Evolutionary conservation across 1,284 basidiomycete species (phyloP).

Genomic region (Albatrellus sp.): DNA sequence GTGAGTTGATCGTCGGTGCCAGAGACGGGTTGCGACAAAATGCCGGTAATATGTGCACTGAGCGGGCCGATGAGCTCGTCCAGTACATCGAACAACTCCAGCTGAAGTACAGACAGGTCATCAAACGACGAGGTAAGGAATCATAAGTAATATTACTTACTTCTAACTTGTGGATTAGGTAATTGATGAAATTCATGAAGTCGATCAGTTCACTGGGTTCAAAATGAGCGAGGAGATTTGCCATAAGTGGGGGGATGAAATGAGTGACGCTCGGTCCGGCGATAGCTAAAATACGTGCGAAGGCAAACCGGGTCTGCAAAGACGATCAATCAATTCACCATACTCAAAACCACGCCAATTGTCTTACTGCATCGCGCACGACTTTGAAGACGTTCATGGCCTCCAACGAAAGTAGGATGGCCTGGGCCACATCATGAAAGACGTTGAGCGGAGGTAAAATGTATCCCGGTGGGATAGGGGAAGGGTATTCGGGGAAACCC

Average conservation of each 20-base stretch:
- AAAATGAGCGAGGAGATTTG: constrained; percentile 81
- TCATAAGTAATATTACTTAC: constrained; percentile 26
- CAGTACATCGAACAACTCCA: constrained; percentile 73
- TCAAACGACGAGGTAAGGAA: not conserved
- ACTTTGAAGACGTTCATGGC: constrained; percentile 82
- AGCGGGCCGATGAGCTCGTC: constrained; percentile 87
- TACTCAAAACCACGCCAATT: constrained; percentile 7
- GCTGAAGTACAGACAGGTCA: constrained; percentile 7
- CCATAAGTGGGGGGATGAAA: constrained; percentile 80
- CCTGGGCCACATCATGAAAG: constrained; percentile 82
- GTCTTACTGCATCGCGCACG: constrained; percentile 83
- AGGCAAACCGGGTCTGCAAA: constrained; percentile 81
- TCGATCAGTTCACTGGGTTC: constrained; percentile 90
- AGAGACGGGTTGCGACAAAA: constrained; percentile 73
- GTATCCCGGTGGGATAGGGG: constrained; percentile 50
- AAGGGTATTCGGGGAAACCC: constrained; percentile 88
- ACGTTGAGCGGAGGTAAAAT: constrained; percentile 70
- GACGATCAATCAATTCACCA: constrained; percentile 1
- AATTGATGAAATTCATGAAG: constrained; percentile 88
- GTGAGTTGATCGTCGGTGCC: constrained; percentile 87
- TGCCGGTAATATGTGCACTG: constrained; percentile 69
- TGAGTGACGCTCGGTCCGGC: constrained; percentile 76
- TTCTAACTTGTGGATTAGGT: constrained; percentile 88
- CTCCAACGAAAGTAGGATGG: constrained; percentile 79
- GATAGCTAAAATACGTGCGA: constrained; percentile 85